Evolutionary conservation across 2,329 filamentous ascomycete genomes (phyloP), one percentile per base, ranked within the genome.

Genomic region (Ophiosphaerella narmari): DNA sequence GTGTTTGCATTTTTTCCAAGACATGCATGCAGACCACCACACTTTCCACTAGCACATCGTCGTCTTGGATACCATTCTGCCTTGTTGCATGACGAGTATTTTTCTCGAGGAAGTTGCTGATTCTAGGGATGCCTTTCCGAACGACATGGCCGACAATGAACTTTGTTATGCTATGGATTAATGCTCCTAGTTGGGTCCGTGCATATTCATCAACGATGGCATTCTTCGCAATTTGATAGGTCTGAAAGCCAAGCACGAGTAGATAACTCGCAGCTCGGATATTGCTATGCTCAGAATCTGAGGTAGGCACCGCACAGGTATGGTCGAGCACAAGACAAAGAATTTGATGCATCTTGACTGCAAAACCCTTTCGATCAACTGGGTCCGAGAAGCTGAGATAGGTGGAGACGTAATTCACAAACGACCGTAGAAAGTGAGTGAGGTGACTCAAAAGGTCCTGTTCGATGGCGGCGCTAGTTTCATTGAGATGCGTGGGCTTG

Each of bases 331-430:
- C 31, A 8, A 39, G 31, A 16, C 5, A 77, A 36, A 4, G 69
- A 63, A 81, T 52, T n/a, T 70, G 67, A 13, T 67, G 67, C 39
- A 80, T 64, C 47, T 74, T 75, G 14, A 66, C 59, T 4, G 79
- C 68, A 55, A 80, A 84, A 4, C 70, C 65, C 23, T 59, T 66
- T 14, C 82, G 77, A 61, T 85, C 82, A 14, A 84, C 70, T 1
- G 78, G 71, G 60, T 86, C 83, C 26, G 77, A 70, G 55, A 85
- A 85, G 36, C 74, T 74, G 2, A 86, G 59, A 36, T 72, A 71
- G 4, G 75, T 71, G 7, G 78, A 78, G 36, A 80, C 59, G 54
- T 84, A 86, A 21, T 67, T 68, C 26, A 82, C 69, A 18, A 83
- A 48, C 11, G 77, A 77, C 45, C 79, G 73, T n/a, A 78, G 57